Evolutionary conservation across 2,329 filamentous ascomycete species (phyloP).

Genomic region (Talaromyces sp.): DNA sequence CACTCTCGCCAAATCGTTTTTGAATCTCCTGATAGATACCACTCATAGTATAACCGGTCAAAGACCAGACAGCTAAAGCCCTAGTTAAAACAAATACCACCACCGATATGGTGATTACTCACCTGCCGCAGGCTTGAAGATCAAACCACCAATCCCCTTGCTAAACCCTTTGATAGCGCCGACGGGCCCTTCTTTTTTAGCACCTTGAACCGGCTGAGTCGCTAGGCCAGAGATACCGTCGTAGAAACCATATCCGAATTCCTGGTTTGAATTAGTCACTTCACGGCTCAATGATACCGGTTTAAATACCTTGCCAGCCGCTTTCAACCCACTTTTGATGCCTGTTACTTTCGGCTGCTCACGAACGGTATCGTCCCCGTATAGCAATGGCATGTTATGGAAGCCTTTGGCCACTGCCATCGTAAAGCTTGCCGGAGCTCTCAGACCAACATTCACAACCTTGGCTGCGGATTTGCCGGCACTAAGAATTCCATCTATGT

Average conservation of each 20-base stretch:
- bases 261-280: slow-evolving; percentile 35
- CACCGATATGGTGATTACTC: slow-evolving; percentile 30
- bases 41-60: slow-evolving; percentile 80
- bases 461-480: slow-evolving; percentile 63
- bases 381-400: slow-evolving; percentile 79
- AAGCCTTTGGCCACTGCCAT: slow-evolving; percentile 80
- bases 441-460: slow-evolving; percentile 72
- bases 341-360: slow-evolving; percentile 76
- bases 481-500: slow-evolving; percentile 1
- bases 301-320: slow-evolving; percentile 63
- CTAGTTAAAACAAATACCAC: background rate
- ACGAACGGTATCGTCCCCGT: slow-evolving; percentile 78
- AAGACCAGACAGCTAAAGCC: slow-evolving; percentile 57
- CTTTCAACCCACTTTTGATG: slow-evolving; percentile 69
- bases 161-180: slow-evolving; percentile 77
- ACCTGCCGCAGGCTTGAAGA: slow-evolving; percentile 80
- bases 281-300: background rate
- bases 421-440: slow-evolving; percentile 80
- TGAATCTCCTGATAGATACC: slow-evolving; percentile 75
- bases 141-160: slow-evolving; percentile 76
- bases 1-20: slow-evolving; percentile 66
- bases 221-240: slow-evolving; percentile 79
- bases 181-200: slow-evolving; percentile 60
- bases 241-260: slow-evolving; percentile 72
- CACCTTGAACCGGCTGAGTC: slow-evolving; percentile 70